These are phyloP conservation scores for Myxozyma neotropica DNA, from an alignment of 805 yeast genomes.

Conservation along the genomic window DNA sequence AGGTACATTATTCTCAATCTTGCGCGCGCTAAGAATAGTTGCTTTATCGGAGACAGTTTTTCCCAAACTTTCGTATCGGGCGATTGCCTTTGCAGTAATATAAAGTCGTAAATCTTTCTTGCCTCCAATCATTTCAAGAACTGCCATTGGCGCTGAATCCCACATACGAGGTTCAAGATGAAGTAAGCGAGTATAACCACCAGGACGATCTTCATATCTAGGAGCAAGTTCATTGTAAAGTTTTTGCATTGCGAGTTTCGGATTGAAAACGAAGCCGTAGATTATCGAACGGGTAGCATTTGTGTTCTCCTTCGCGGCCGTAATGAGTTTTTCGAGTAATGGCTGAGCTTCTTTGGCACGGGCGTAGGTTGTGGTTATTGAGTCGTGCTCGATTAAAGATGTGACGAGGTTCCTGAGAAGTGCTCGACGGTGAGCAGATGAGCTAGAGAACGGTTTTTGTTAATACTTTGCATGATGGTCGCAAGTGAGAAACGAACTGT, in stretches of 20 bases:
- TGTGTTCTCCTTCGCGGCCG: constrained; percentile 53
- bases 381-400: constrained; percentile 68
- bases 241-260: constrained; percentile 59
- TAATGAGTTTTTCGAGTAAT: constrained; percentile 63
- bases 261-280: constrained; percentile 51
- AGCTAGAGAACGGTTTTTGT: no score
- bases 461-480: neutral
- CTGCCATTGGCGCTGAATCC: constrained; percentile 88
- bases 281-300: constrained; percentile 38
- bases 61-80: constrained; percentile 71
- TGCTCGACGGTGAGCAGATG: constrained; percentile 30
- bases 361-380: constrained; percentile 71
- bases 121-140: constrained; percentile 82
- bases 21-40: constrained; percentile 60
- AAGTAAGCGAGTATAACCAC: constrained; percentile 86
- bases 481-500: neutral
- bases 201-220: constrained; percentile 63
- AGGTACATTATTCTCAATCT: constrained; percentile 51
- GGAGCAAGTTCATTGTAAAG: constrained; percentile 64
- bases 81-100: constrained; percentile 78
- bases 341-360: constrained; percentile 72
- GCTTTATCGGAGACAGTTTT: constrained; percentile 51
- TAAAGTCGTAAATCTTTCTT: constrained; percentile 72
- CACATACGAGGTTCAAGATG: constrained; percentile 83
- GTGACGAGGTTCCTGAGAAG: constrained; percentile 63